These are phyloP conservation scores for Acacia melanoxylon DNA, from an alignment of 306 rosid species.

Conservation along the genomic window DNA sequence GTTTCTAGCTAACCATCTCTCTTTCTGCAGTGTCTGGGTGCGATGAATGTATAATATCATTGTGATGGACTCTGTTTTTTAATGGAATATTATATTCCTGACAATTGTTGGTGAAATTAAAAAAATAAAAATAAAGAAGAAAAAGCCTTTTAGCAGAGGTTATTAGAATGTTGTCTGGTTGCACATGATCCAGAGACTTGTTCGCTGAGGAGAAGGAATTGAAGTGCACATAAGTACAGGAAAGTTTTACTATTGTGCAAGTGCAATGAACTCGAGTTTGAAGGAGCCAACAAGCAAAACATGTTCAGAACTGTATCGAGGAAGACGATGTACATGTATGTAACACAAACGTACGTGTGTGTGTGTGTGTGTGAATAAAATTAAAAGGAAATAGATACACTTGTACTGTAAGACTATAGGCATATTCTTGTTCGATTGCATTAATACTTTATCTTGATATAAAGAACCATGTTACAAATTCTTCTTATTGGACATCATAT, in stretches of 20 bases:
- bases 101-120: background rate
- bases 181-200: background rate
- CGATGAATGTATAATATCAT: slow-evolving; percentile 6
- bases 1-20: background rate
- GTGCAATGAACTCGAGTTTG: background rate
- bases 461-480: background rate
- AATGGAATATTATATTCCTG: background rate
- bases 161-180: background rate
- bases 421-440: background rate
- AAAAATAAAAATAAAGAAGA: background rate
- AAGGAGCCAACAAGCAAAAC: background rate
- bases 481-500: background rate
- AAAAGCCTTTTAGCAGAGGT: background rate
- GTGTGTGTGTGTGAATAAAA: background rate
- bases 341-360: too few relatives aligned
- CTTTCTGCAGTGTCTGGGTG: slow-evolving; percentile 1
- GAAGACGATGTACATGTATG: background rate
- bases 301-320: background rate
- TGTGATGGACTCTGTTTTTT: slow-evolving; percentile 5
- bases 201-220: background rate
- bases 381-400: background rate
- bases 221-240: background rate
- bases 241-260: background rate
- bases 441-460: too few relatives aligned
- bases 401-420: background rate